Evolutionary conservation across 495 filamentous ascomycete species (phyloP).

Genomic region (Tetracladium setigerum): DNA sequence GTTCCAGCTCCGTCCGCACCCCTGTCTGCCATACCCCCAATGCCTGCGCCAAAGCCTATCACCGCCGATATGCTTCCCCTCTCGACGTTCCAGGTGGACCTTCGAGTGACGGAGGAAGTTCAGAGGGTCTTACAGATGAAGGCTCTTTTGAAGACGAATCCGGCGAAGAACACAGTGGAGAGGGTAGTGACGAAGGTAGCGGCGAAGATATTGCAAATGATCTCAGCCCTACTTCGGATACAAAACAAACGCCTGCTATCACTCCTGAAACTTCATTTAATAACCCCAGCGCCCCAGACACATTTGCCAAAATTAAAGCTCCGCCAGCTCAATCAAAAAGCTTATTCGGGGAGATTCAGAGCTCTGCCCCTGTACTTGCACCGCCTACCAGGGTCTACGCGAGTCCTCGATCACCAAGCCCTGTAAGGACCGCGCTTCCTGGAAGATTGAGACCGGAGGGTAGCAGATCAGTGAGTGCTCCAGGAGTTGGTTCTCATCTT

Average conservation of each 20-base stretch:
- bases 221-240: constrained; percentile 43
- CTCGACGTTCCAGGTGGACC: constrained; percentile 25
- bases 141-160: constrained; percentile 33
- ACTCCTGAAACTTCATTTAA: constrained; percentile 62
- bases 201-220: constrained; percentile 61
- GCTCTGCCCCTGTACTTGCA: constrained; percentile 37
- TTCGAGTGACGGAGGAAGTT: constrained; percentile 26
- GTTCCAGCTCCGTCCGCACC: constrained; percentile 16
- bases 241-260: constrained; percentile 44
- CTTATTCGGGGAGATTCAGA: constrained; percentile 61
- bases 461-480: constrained; percentile 50
- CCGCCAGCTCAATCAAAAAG: constrained; percentile 18
- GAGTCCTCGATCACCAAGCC: constrained; percentile 74
- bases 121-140: constrained; percentile 24
- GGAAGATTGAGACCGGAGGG: constrained; percentile 43
- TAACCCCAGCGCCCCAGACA: background rate
- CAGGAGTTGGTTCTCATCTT: constrained; percentile 37
- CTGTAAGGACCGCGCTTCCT: constrained; percentile 48
- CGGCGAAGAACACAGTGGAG: constrained; percentile 37
- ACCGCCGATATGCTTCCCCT: constrained; percentile 28
- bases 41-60: constrained; percentile 20
- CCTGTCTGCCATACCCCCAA: constrained; percentile 14
- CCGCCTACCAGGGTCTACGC: constrained; percentile 49
- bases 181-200: constrained; percentile 44
- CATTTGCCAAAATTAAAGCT: constrained; percentile 18